phyloP scores from a whole-genome alignment of 1,284 basidiomycete species.

The Rhodotorula sp. region DNA sequence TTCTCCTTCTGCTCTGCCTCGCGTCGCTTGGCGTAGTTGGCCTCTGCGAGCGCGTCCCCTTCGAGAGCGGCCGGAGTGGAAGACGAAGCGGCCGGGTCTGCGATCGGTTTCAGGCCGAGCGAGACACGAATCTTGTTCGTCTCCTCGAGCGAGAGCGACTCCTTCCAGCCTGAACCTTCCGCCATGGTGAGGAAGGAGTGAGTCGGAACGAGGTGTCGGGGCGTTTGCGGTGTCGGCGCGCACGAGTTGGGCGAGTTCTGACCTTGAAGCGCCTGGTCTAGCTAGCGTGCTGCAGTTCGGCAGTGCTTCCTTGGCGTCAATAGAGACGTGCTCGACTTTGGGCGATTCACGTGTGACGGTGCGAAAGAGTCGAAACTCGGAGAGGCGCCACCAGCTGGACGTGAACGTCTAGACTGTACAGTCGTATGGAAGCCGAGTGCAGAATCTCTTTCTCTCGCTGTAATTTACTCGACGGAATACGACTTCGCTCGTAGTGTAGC shows the following conservation, averaged over 20 bases:
- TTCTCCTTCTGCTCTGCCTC: slow-evolving; percentile 68
- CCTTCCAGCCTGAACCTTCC: slow-evolving; percentile 47
- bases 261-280: no score
- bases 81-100: slow-evolving; percentile 60
- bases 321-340: background rate
- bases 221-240: slow-evolving; percentile 1
- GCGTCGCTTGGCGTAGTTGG: slow-evolving; percentile 73
- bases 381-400: no score
- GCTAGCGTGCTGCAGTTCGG: background rate
- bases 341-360: no score
- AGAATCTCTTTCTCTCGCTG: no score
- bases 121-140: slow-evolving; percentile 95
- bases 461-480: no score
- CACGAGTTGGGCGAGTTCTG: background rate
- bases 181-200: slow-evolving; percentile 5
- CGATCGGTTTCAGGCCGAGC: slow-evolving; percentile 89
- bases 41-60: slow-evolving; percentile 54
- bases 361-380: no score
- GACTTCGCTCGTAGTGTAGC: no score
- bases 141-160: slow-evolving; percentile 91
- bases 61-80: slow-evolving; percentile 37
- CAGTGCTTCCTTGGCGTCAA: background rate
- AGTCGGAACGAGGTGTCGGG: background rate
- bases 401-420: no score
- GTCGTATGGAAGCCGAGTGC: no score